Percentiles rank a stretch among this genome's conserved stretches.
phyloP scores from a whole-genome alignment of 148 eudicot genomes.

The Mesembryanthemum crystallinum region DNA sequence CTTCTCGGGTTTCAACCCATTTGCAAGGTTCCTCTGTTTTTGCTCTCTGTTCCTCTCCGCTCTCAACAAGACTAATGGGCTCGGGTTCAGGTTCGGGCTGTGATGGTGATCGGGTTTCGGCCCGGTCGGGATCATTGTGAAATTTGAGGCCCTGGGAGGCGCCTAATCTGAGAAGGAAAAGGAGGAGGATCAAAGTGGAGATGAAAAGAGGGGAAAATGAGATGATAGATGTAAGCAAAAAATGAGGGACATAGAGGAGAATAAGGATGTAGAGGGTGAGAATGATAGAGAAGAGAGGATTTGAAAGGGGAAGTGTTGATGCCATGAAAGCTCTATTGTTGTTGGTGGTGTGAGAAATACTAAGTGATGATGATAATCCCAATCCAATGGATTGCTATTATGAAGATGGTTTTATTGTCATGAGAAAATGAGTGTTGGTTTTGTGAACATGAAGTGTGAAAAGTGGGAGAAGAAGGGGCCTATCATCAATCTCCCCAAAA shows the following conservation, averaged over 20 bases:
- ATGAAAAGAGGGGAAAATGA: slow-evolving; percentile 42
- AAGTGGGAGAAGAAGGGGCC: background rate
- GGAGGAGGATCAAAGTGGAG: slow-evolving; percentile 47
- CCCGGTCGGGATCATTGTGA: background rate
- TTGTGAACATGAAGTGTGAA: background rate
- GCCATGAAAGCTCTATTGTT: slow-evolving; percentile 4
- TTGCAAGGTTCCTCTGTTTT: background rate
- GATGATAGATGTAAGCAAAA: slow-evolving; percentile 32
- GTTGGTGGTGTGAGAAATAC: background rate
- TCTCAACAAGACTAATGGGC: background rate
- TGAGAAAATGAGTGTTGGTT: slow-evolving; percentile 1
- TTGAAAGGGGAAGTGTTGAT: slow-evolving; percentile 13
- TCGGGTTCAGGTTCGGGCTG: background rate
- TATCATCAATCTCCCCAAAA: background rate
- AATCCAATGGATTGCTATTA: background rate
- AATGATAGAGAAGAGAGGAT: slow-evolving; percentile 49
- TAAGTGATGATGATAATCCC: background rate
- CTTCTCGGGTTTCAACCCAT: background rate
- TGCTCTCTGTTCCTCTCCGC: background rate
- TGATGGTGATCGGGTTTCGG: background rate
- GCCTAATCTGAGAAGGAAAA: slow-evolving; percentile 56
- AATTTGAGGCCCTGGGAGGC: slow-evolving; percentile 30
- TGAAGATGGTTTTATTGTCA: background rate
- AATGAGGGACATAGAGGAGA: slow-evolving; percentile 51
- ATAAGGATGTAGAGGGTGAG: slow-evolving; percentile 47